Percentiles rank a stretch among this genome's conserved stretches.
These are phyloP conservation scores for Yarrowia bubula DNA, from an alignment of 805 yeast genomes.

Conservation along the genomic window DNA sequence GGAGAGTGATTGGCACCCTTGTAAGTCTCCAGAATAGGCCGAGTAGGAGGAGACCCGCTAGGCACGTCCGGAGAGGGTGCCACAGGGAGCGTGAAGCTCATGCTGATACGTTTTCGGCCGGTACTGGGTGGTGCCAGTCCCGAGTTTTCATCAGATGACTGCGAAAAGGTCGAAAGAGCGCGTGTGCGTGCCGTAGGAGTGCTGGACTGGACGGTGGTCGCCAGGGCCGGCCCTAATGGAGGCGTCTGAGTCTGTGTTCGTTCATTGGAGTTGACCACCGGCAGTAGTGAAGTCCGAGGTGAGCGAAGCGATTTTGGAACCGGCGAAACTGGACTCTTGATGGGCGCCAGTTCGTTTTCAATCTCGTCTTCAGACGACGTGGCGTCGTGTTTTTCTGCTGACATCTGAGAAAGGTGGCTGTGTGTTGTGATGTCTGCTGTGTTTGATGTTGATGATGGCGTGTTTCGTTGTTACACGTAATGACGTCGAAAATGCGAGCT, in stretches of 20 bases:
- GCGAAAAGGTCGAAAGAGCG: slow-evolving; percentile 8
- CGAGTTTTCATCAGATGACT: slow-evolving; percentile 13
- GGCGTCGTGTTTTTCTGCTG: slow-evolving; percentile 3
- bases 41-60: neutral
- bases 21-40: slow-evolving; percentile 3
- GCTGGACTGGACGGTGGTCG: neutral
- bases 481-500: neutral
- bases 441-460: neutral
- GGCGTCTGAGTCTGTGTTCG: neutral
- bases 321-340: neutral
- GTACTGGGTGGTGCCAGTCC: slow-evolving; percentile 7
- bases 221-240: neutral
- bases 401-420: neutral
- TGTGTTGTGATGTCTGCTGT: neutral
- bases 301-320: neutral
- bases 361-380: neutral
- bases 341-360: neutral
- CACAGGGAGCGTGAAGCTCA: slow-evolving; percentile 25
- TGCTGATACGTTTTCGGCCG: slow-evolving; percentile 18
- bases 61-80: slow-evolving; percentile 4
- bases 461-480: neutral
- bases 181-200: slow-evolving; percentile 5
- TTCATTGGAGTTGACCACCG: slow-evolving; percentile 5
- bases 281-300: slow-evolving; percentile 1
- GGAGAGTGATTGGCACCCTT: neutral